phyloP scores from a whole-genome alignment of 129 eudicot genomes.

The sunflower (Helianthus annuus) region HanXRQr2.0-SUNRISE NC_035440.2:31134559-31135058 shows the following conservation, averaged over 20 bases:
- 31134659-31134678: constrained; percentile 77
- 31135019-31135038: background rate
- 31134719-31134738: constrained; percentile 67
- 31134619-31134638: constrained; percentile 70
- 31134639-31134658: constrained; percentile 65
- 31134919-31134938: constrained; percentile 74
- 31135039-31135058: too few relatives aligned
- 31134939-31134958: constrained; percentile 73
- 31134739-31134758: constrained; percentile 76
- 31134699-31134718: constrained; percentile 76
- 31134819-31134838: background rate
- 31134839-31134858: constrained; percentile 74
- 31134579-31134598: background rate
- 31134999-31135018: background rate
- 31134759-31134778: constrained; percentile 15
- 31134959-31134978: constrained; percentile 36
- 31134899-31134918: constrained; percentile 73
- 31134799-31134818: background rate
- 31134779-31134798: background rate
- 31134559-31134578: background rate
- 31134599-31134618: constrained; percentile 51
- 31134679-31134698: constrained; percentile 82
- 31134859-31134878: constrained; percentile 66
- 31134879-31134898: constrained; percentile 79
- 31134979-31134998: background rate